Evolutionary conservation across 108 stramenopile species (phyloP), one percentile per base, ranked within the genome.

Genomic region (Aureococcus anophagefferens): DNA sequence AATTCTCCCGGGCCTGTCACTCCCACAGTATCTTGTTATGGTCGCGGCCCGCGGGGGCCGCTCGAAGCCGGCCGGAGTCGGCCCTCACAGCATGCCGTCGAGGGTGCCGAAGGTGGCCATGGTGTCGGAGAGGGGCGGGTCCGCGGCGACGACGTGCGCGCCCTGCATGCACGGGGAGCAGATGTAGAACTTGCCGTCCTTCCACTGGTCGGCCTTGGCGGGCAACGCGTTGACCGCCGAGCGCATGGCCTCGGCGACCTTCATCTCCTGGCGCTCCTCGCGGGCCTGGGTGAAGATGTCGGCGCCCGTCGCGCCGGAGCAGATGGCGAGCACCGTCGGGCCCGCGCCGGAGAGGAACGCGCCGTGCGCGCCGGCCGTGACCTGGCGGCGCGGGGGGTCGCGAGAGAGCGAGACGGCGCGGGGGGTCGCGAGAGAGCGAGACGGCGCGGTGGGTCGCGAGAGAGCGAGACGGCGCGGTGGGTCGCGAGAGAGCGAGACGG

Each of bases 231-330:
- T 74, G 16, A 94, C 97, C 25, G 82, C 84, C 67, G 85, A 76
- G 71, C 90, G 85, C 97, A 98, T 98, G 36, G 96, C 96, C 77
- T 84, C 83, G 25, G 97, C 97, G 44, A 98, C 97, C 34, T 86
- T 77, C 63, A 72, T 80, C 84, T 98, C 96, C 3, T 89, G 91
- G 46, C 96, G 85, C 77, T 98, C 96, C 81, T 91, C 93, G 73
- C 90, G 86, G 72, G 91, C 76, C 74, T 98, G 98, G 32, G 95
- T 91, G 79, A 98, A 98, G 68, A 98, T 95, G 81, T 98, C 98
- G 40, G 9, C 40, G 28, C 98, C 98, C 62, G 84, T 83, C 18
- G 94, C 94, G 14, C 98, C 98, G 64, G 88, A 89, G 29, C 95
- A 97, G 74, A 96, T 81, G 0, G 98, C 96, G 92, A 96, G 93